phyloP scores from a whole-genome alignment of 192 early-diverging fungal genomes.

The Entophlyctis helioformis region DNA sequence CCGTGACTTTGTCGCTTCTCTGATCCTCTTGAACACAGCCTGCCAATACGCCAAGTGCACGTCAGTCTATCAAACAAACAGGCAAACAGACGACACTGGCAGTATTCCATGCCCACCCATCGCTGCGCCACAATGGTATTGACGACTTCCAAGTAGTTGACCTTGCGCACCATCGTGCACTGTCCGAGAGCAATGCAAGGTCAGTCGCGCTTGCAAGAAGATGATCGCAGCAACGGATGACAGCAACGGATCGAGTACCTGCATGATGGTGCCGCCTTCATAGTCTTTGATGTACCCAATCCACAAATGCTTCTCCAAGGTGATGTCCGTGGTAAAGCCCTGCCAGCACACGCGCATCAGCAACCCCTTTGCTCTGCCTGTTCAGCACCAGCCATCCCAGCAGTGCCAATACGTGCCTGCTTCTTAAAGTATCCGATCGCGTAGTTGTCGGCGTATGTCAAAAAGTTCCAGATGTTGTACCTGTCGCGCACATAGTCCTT shows the following conservation, averaged over 20 bases:
- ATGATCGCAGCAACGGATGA: not conserved
- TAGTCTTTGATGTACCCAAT: slow-evolving; percentile 99
- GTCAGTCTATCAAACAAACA: not conserved
- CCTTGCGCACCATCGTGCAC: slow-evolving; percentile 85
- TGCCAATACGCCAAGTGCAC: slow-evolving; percentile 6
- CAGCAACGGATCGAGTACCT: slow-evolving; percentile 44
- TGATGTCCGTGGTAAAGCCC: slow-evolving; percentile 97
- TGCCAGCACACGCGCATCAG: slow-evolving; percentile 2
- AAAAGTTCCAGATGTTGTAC: slow-evolving; percentile 68
- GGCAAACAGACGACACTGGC: not conserved
- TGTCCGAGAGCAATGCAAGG: too few relatives aligned
- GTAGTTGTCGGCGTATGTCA: slow-evolving; percentile 99
- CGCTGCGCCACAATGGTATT: slow-evolving; percentile 65
- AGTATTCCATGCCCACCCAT: slow-evolving; percentile 16
- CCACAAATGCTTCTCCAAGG: slow-evolving; percentile 85
- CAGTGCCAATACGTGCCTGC: slow-evolving; percentile 37
- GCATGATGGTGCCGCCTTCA: slow-evolving; percentile 96
- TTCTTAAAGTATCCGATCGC: slow-evolving; percentile 98
- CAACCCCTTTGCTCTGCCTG: too few relatives aligned
- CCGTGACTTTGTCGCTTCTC: slow-evolving; percentile 56
- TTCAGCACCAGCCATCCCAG: not conserved
- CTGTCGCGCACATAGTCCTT: slow-evolving; percentile 81
- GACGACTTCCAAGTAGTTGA: slow-evolving; percentile 67
- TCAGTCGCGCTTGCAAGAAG: not conserved
- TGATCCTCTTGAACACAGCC: slow-evolving; percentile 81